Evolutionary conservation across 371 early-diverging fungal species (phyloP), one percentile per base, ranked within the genome.

Genomic region (Rhizopus delemar): DNA sequence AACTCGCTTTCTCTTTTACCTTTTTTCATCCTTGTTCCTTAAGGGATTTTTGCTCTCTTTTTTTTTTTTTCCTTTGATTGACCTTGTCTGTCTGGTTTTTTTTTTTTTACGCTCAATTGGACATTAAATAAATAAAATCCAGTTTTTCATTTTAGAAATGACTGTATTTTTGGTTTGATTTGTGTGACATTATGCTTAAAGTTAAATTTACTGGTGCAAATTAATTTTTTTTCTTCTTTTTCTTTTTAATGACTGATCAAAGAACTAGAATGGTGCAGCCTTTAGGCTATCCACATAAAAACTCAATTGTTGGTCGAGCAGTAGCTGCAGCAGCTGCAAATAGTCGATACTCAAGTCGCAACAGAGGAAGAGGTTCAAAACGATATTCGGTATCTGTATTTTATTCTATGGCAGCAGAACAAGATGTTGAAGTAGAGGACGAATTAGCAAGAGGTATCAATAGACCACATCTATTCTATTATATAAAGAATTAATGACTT

Each of bases 381-480:
- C 77, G 92, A 60, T 93, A 93, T 74, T 95, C 95, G 0, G 89
- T 93, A 2, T 89, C 87, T 22, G 94, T 91, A 32, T 82, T 94
- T 41, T 95, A 93, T 66, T 96, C 96, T 4, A 94, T 94, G 86
- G 95, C 93, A 36, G 93, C 94, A 32, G 95, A 94, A 70, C 92
- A 94, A 69, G 96, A 95, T 68, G 86, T 86, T 15, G 94, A 94
- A 67, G 93, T 96, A 11, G 92, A 94, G 66, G 96, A 96, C 74
- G 96, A 95, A 60, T 85, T 96, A 35, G 91, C 94, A 34, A 58
- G 66, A 78, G 75, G 78, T 78, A 53, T 2, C 22, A 16, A 15
- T 45, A n/a, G 22, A 41, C 12, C 12, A 8, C 4, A 8, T 15
- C n/a, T 29, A 13, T 28, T 50, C 7, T 7, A n/a, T 51, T 48